phyloP scores from a whole-genome alignment of 2,329 filamentous ascomycete genomes.

The Diplodia sapinea region DNA sequence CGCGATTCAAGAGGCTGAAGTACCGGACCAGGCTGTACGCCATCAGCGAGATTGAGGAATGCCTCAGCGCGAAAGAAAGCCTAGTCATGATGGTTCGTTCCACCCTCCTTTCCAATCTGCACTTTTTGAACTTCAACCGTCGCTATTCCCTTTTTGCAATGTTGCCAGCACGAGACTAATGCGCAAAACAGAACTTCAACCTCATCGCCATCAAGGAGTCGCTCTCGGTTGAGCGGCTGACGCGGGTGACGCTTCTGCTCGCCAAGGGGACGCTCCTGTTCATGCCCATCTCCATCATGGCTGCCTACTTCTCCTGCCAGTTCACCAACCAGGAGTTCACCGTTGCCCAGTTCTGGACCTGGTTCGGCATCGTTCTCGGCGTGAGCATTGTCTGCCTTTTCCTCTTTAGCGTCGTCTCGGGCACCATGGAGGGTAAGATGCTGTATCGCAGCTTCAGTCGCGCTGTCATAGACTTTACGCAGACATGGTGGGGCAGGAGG shows the following conservation, averaged over 20 bases:
- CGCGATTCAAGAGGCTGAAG: slow-evolving; percentile 64
- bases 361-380: slow-evolving; percentile 68
- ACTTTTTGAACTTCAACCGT: too few relatives aligned
- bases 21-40: slow-evolving; percentile 67
- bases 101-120: background rate
- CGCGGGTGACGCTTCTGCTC: slow-evolving; percentile 72
- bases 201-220: slow-evolving; percentile 78
- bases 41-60: slow-evolving; percentile 66
- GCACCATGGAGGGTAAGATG: slow-evolving; percentile 62
- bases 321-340: slow-evolving; percentile 67
- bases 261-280: slow-evolving; percentile 79
- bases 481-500: slow-evolving; percentile 11
- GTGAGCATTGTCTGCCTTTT: slow-evolving; percentile 65
- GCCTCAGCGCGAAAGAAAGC: slow-evolving; percentile 71
- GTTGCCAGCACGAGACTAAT: too few relatives aligned
- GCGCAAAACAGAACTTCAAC: slow-evolving; percentile 70
- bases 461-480: slow-evolving; percentile 36
- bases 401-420: slow-evolving; percentile 62
- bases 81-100: slow-evolving; percentile 68
- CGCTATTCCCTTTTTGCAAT: too few relatives aligned
- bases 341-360: slow-evolving; percentile 68
- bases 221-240: slow-evolving; percentile 72
- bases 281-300: slow-evolving; percentile 76
- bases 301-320: slow-evolving; percentile 73
- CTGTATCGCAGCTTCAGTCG: slow-evolving; percentile 54